These are phyloP conservation scores for Candida namnaoensis DNA, from an alignment of 805 yeast genomes.

Conservation along the genomic window DNA sequence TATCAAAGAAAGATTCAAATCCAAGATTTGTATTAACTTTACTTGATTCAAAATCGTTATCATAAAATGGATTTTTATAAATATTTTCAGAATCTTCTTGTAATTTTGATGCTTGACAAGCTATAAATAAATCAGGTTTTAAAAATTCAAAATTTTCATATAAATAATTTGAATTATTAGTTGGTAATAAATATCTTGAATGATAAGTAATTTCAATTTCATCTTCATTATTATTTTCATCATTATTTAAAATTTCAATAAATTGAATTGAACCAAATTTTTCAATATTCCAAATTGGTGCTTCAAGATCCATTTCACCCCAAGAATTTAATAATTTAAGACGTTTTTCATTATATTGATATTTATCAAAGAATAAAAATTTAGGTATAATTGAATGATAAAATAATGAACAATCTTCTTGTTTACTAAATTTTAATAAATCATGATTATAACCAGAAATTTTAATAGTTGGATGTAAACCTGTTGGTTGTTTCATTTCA, in stretches of 20 bases:
- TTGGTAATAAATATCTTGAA: conserved; percentile 40
- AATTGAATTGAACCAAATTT: conserved; percentile 40
- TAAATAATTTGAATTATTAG: conserved; percentile 5
- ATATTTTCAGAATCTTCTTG: conserved; percentile 17
- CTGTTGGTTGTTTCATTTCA: conserved; percentile 20
- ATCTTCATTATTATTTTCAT: conserved; percentile 11
- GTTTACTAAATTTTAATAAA: background rate
- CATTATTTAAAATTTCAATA: conserved; percentile 20
- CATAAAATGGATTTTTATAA: conserved; percentile 22
- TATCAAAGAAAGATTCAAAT: conserved; percentile 36
- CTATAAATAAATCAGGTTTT: conserved; percentile 39
- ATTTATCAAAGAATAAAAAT: conserved; percentile 43
- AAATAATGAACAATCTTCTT: conserved; percentile 31
- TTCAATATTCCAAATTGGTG: conserved; percentile 38
- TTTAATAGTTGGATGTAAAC: conserved; percentile 27
- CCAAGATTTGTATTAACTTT: conserved; percentile 29
- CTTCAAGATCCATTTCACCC: conserved; percentile 52
- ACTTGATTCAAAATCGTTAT: too few species aligned
- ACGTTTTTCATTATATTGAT: conserved; percentile 33
- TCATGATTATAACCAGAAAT: conserved; percentile 2
- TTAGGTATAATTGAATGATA: conserved; percentile 34
- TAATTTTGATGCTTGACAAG: conserved; percentile 29
- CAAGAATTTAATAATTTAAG: conserved; percentile 28
- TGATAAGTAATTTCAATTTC: conserved; percentile 33
- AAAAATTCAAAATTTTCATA: conserved; percentile 13